Conservation (phyloP, 768 basidiomycete species). For the Tricholoma furcatifolium region DNA sequence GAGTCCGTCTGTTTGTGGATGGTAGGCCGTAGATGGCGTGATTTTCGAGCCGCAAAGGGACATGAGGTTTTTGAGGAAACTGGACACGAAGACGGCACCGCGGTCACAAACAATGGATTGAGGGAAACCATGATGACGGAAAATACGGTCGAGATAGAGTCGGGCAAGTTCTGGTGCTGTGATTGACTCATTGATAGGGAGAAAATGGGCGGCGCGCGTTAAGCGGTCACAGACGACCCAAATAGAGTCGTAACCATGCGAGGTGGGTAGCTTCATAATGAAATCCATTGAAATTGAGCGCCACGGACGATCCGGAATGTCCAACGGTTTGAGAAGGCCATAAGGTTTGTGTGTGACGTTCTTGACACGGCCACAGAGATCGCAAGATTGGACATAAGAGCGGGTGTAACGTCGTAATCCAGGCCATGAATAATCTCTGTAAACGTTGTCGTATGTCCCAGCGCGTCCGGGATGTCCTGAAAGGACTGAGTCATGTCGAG, state of each 20-base stretch:
- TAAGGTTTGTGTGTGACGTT: conserved; percentile 31
- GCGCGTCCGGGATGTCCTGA: conserved; percentile 41
- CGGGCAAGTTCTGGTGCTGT: conserved; percentile 28
- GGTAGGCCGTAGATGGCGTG: conserved; percentile 35
- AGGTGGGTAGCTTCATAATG: conserved; percentile 38
- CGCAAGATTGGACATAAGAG: conserved; percentile 32
- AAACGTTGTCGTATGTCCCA: conserved; percentile 28
- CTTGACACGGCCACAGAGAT: conserved; percentile 33
- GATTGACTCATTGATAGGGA: conserved; percentile 30
- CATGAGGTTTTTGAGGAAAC: conserved; percentile 24
- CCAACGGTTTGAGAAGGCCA: conserved; percentile 34
- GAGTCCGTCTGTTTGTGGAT: conserved; percentile 27
- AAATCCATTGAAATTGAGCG: conserved; percentile 40
- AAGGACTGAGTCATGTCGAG: conserved; percentile 33
- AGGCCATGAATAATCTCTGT: conserved; percentile 41
- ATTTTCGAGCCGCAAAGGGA: conserved; percentile 6
- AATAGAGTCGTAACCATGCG: conserved; percentile 35
- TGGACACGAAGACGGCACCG: conserved; percentile 30
- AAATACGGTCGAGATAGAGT: conserved; percentile 35
- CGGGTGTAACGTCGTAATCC: conserved; percentile 21
- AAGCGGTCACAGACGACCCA: conserved; percentile 37
- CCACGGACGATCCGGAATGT: conserved; percentile 34
- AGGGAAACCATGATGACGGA: conserved; percentile 33
- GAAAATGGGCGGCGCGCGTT: conserved; percentile 41
- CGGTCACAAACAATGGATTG: conserved; percentile 31